These are phyloP conservation scores for Isabelozyma rhagii DNA, from an alignment of 805 yeast species.

Conservation along the genomic window DNA sequence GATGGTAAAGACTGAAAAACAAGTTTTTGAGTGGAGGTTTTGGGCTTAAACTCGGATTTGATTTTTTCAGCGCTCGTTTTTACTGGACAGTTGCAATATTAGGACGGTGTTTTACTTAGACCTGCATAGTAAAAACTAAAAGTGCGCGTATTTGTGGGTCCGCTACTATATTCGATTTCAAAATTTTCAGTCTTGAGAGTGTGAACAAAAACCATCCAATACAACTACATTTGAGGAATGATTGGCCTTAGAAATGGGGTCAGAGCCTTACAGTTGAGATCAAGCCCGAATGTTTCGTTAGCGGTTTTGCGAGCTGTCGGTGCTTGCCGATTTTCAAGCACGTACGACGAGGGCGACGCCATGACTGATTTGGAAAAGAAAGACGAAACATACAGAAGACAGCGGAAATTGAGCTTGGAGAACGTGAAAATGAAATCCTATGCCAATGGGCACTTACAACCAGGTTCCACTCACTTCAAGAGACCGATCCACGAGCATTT, in stretches of 20 bases:
- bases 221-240: neutral
- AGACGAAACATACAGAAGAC: conserved; percentile 68
- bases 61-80: neutral
- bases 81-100: neutral
- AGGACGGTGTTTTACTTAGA: neutral
- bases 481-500: conserved; percentile 84
- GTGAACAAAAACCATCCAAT: neutral
- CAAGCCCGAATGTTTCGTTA: too few relatives aligned
- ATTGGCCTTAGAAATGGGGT: neutral
- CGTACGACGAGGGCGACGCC: conserved; percentile 26
- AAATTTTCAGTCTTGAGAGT: neutral
- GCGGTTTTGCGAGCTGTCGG: too few relatives aligned
- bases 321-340: too few relatives aligned
- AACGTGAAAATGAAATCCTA: conserved; percentile 68
- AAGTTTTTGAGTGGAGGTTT: neutral
- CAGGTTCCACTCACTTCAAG: conserved; percentile 85
- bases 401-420: conserved; percentile 68
- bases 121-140: too few relatives aligned
- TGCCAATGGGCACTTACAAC: conserved; percentile 71
- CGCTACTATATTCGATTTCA: neutral
- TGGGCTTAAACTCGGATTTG: neutral
- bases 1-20: neutral
- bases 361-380: conserved; percentile 76
- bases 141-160: neutral
- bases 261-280: neutral